Evolutionary conservation across 2,329 filamentous ascomycete genomes (phyloP), one percentile per base, ranked within the genome.

Genomic region (Colletotrichum sp.): DNA sequence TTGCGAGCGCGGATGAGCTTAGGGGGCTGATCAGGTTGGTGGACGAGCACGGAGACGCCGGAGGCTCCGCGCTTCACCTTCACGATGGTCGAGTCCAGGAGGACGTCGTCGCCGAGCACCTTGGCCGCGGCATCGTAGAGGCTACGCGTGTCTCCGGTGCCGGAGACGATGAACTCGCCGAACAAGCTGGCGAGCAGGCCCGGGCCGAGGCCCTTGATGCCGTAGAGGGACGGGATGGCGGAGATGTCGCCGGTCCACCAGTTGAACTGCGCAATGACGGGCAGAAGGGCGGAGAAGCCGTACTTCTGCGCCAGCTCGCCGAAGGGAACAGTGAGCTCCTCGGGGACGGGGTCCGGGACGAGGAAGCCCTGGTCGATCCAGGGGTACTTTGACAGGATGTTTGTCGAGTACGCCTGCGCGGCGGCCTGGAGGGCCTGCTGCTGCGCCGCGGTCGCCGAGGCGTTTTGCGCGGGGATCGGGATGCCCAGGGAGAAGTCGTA

Each of bases 231-330:
- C 5, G 85, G 84, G 30, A 83, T 78, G 4, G 81, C 79, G 15
- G 87, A 79, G 15, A 87, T 77, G 66, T 88, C 84, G 4, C 86
- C 87, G 1, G 85, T 77, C n/a, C 84, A 86, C 65, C 85, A 82
- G 30, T 82, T 80, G 65, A 82, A 85, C 7, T 72, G 73, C 70
- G 80, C 84, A 9, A 86, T 80, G n/a, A 82, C 75, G 9, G 79
- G 79, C 1, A 87, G 81, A 1, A 85, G 78, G 18, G 81, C 82
- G 24, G 82, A 78, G 7, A 90, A 79, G 30, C 81, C 77, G 77
- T 88, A 83, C 76, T 88, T 87, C 21, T 82, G 78, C 8, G 87
- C 80, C 68, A 88, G 88, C 9, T 87, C 81, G 2, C 85, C 83
- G 49, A 85, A 89, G 0, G 87, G 83, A 0, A 86, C 77, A 7